phyloP scores from a whole-genome alignment of 1,284 basidiomycete species.

The Waitea zeae region DNA sequence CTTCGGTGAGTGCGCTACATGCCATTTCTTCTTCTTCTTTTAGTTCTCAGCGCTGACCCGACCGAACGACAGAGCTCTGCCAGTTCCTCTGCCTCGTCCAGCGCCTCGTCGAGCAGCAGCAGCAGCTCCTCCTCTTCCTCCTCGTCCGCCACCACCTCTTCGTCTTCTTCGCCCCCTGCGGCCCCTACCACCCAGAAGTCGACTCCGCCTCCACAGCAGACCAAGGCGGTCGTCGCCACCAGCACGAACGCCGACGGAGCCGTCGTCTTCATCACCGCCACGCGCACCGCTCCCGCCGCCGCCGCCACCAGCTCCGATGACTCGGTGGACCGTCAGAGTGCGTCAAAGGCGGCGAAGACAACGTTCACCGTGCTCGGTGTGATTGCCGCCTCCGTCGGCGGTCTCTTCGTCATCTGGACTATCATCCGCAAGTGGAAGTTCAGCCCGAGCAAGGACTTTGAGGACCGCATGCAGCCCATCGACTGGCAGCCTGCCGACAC shows the following conservation, averaged over 20 bases:
- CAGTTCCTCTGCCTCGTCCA: background rate
- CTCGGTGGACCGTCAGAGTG: conserved; percentile 8
- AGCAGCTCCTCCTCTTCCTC: conserved; percentile 7
- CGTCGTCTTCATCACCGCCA: conserved; percentile 8
- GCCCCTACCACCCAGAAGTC: conserved; percentile 8
- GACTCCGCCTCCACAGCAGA: conserved; percentile 6
- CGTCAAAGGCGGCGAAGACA: conserved; percentile 22
- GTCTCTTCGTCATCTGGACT: conserved; percentile 61
- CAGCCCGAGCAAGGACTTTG: conserved; percentile 61
- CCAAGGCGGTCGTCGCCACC: conserved; percentile 5
- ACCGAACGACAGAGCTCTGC: background rate
- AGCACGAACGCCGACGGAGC: conserved; percentile 7
- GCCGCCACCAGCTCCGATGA: conserved; percentile 11
- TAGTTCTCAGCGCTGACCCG: background rate
- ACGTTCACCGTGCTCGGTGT: conserved; percentile 60
- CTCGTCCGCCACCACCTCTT: conserved; percentile 11
- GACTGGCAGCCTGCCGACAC: conserved; percentile 55
- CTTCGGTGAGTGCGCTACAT: too few species aligned
- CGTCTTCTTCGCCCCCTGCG: conserved; percentile 7
- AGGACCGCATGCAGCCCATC: conserved; percentile 69
- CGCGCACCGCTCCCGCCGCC: conserved; percentile 8
- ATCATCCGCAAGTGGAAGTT: conserved; percentile 88
- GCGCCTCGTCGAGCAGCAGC: background rate
- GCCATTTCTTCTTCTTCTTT: too few species aligned
- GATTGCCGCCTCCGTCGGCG: conserved; percentile 51